phyloP scores from a whole-genome alignment of 768 basidiomycete species.

The Lanmaoa pseudosensibilis region DNA sequence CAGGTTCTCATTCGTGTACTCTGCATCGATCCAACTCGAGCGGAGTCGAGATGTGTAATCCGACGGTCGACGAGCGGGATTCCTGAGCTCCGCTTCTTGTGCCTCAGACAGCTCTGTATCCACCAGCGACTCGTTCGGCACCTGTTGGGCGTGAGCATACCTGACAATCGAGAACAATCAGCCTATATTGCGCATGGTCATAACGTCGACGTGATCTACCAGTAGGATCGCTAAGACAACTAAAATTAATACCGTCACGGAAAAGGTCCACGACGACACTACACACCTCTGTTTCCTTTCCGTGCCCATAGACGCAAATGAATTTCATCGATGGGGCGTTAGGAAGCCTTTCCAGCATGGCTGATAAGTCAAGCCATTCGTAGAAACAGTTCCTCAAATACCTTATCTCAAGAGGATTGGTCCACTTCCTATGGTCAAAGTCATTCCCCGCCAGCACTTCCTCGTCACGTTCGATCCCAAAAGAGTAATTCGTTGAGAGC shows the following conservation, averaged over 20 bases:
- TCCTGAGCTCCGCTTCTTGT: slow-evolving; percentile 41
- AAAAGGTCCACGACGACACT: slow-evolving; percentile 1
- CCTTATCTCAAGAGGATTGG: slow-evolving; percentile 85
- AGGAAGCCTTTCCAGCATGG: slow-evolving; percentile 57
- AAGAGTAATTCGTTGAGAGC: slow-evolving; percentile 83
- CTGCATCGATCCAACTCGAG: slow-evolving; percentile 82
- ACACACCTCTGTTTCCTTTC: slow-evolving; percentile 89
- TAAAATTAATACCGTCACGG: not conserved
- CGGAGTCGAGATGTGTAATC: slow-evolving; percentile 52
- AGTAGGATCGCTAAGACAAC: slow-evolving; percentile 71
- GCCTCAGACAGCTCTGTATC: slow-evolving; percentile 51
- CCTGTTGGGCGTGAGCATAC: slow-evolving; percentile 73
- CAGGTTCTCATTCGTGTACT: slow-evolving; percentile 64
- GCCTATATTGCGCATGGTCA: not conserved
- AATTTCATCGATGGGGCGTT: slow-evolving; percentile 90
- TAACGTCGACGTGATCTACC: slow-evolving; percentile 43
- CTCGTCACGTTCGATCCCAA: slow-evolving; percentile 81
- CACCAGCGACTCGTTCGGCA: slow-evolving; percentile 56
- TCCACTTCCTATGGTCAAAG: slow-evolving; percentile 81
- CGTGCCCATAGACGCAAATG: slow-evolving; percentile 91
- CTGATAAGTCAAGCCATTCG: not conserved
- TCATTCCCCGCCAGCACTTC: slow-evolving; percentile 62
- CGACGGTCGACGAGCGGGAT: slow-evolving; percentile 44
- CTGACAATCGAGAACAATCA: slow-evolving; percentile 31
- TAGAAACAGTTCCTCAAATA: slow-evolving; percentile 23